A percentile compares a stretch with the other conserved stretches of the same genome.
These are phyloP conservation scores for Aspergillus unguis DNA, from an alignment of 2,329 filamentous ascomycete species.

Conservation along the genomic window DNA sequence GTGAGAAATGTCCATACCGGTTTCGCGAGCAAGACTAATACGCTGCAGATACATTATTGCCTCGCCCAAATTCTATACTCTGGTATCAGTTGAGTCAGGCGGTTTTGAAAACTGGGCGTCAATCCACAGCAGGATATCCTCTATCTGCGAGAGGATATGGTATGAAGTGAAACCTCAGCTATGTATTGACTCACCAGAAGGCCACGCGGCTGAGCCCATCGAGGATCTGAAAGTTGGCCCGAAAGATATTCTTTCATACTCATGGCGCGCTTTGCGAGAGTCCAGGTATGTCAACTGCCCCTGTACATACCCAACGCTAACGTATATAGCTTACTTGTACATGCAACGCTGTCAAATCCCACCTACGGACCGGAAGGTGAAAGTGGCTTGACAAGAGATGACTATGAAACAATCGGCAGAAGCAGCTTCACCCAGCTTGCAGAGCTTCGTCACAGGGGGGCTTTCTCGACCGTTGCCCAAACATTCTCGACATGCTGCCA, in stretches of 20 bases:
- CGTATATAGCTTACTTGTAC: slow-evolving; percentile 64
- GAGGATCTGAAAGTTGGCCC: slow-evolving; percentile 72
- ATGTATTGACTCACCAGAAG: slow-evolving; percentile 93
- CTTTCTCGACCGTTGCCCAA: slow-evolving; percentile 86
- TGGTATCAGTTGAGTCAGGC: slow-evolving; percentile 26
- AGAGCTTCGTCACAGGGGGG: slow-evolving; percentile 80
- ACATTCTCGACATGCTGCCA: slow-evolving; percentile 82
- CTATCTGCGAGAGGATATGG: slow-evolving; percentile 71
- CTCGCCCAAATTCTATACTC: slow-evolving; percentile 37
- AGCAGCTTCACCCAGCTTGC: slow-evolving; percentile 80
- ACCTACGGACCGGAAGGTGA: slow-evolving; percentile 46
- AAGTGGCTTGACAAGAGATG: slow-evolving; percentile 49
- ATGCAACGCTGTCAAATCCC: slow-evolving; percentile 56
- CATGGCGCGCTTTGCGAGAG: slow-evolving; percentile 92
- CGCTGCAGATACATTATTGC: slow-evolving; percentile 48
- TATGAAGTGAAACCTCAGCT: slow-evolving; percentile 69
- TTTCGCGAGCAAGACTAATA: background rate
- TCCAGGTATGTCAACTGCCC: slow-evolving; percentile 61
- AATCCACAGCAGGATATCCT: slow-evolving; percentile 51
- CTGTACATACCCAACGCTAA: slow-evolving; percentile 21
- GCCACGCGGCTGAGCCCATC: slow-evolving; percentile 58
- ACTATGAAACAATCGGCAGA: slow-evolving; percentile 66
- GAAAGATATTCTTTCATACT: slow-evolving; percentile 90
- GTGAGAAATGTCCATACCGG: slow-evolving; percentile 36
- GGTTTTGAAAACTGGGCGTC: slow-evolving; percentile 28